phyloP scores from a whole-genome alignment of 305 asterid genomes.

The Coffea humblotiana region DNA sequence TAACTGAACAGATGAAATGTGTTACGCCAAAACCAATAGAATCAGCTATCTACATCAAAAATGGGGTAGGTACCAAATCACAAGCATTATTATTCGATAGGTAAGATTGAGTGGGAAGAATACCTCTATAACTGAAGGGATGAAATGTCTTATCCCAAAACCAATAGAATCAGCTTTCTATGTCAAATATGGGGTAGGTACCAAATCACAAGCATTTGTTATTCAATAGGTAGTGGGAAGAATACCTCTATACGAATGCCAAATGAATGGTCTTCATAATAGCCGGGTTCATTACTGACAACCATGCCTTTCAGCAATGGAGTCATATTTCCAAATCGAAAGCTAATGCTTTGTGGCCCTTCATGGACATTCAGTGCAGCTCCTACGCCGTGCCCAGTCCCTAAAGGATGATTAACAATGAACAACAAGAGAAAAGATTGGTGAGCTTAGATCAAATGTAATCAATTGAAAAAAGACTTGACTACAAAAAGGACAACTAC shows the following conservation, averaged over 20 bases:
- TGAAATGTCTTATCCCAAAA: neutral
- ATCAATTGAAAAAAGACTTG: neutral
- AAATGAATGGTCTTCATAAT: constrained; percentile 93
- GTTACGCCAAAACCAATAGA: neutral
- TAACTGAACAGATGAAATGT: neutral
- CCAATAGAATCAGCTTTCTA: neutral
- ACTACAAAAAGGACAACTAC: constrained; percentile 34
- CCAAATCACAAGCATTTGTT: neutral
- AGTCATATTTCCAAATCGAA: constrained; percentile 91
- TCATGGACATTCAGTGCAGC: constrained; percentile 98
- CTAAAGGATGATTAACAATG: constrained; percentile 34
- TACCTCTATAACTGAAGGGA: constrained; percentile 60
- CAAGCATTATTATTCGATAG: neutral
- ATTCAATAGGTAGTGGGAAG: neutral
- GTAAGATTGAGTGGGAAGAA: constrained; percentile 12
- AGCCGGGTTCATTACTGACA: constrained; percentile 98
- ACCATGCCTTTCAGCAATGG: constrained; percentile 95
- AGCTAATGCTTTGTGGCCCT: constrained; percentile 99
- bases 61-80: neutral
- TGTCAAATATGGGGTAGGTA: neutral
- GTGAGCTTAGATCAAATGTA: constrained; percentile 8
- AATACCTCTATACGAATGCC: constrained; percentile 97
- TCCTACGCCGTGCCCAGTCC: constrained; percentile 99
- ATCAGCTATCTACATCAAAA: neutral
- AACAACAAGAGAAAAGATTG: constrained; percentile 14